These are phyloP conservation scores for Backusella westeae DNA, from an alignment of 192 early-diverging fungal genomes.

Conservation along the genomic window DNA sequence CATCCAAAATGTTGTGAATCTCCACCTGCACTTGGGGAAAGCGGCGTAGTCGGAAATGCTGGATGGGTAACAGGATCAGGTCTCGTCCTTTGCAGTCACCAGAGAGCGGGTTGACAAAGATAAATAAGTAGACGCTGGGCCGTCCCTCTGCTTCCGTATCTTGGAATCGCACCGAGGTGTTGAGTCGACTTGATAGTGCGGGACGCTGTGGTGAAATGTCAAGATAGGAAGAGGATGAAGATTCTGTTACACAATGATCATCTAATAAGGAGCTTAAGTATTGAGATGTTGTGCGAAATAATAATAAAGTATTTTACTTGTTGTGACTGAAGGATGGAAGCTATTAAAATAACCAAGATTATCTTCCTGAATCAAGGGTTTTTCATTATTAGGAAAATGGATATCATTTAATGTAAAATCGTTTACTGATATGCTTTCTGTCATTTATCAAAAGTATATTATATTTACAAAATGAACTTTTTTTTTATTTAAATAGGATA, in stretches of 20 bases:
- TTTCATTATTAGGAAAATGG: neutral
- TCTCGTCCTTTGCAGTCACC: conserved; percentile 68
- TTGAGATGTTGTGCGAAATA: no score
- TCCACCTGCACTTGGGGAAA: conserved; percentile 69
- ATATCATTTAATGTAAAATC: neutral
- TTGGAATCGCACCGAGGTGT: conserved; percentile 22
- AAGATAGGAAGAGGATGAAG: neutral
- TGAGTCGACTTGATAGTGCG: neutral
- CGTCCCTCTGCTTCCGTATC: conserved; percentile 20
- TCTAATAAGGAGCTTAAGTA: neutral
- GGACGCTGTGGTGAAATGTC: neutral
- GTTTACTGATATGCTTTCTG: neutral
- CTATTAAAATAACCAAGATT: neutral
- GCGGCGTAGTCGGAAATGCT: conserved; percentile 64
- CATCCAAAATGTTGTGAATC: conserved; percentile 66
- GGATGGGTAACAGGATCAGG: conserved; percentile 56
- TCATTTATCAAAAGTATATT: neutral
- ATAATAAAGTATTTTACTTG: neutral
- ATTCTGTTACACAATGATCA: neutral
- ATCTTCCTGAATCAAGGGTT: neutral
- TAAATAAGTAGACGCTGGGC: conserved; percentile 63
- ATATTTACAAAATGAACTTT: neutral
- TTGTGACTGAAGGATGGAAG: neutral
- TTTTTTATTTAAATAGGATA: no score
- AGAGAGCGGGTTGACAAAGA: conserved; percentile 71